These are phyloP conservation scores for Gonapodya prolifera DNA, from an alignment of 192 early-diverging fungal genomes.

Conservation along the genomic window DNA sequence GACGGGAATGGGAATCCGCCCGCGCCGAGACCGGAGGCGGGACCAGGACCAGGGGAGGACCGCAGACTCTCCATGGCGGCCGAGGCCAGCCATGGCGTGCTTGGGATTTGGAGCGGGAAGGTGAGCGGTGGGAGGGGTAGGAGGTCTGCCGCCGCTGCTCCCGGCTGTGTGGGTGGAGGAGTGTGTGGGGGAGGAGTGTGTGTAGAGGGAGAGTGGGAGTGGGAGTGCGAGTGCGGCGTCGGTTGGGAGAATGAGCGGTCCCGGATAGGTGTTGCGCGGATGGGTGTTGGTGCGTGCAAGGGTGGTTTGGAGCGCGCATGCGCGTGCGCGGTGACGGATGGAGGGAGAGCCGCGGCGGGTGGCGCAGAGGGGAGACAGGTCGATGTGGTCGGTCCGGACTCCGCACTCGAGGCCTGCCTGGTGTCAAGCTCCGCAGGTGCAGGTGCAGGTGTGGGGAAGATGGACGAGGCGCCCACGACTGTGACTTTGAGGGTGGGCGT, in stretches of 20 bases:
- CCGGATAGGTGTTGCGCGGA: neutral
- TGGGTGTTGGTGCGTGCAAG: neutral
- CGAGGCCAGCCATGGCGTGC: neutral
- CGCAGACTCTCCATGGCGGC: neutral
- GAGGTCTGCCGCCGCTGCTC: too few species aligned
- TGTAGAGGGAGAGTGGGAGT: too few species aligned
- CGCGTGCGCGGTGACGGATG: neutral
- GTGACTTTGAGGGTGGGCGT: neutral
- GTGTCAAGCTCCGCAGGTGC: neutral
- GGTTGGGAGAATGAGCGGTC: neutral
- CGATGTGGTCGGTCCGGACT: neutral
- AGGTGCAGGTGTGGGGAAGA: neutral
- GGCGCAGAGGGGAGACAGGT: neutral
- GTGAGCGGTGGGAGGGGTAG: neutral
- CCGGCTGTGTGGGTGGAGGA: too few species aligned
- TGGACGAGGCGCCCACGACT: neutral
- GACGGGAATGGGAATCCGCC: too few species aligned
- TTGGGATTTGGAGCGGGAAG: neutral
- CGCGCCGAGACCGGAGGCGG: too few species aligned
- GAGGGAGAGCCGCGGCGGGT: neutral
- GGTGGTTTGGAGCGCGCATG: neutral
- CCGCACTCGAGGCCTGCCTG: neutral
- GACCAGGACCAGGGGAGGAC: neutral
- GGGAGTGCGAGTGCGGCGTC: neutral
- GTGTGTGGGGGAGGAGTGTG: too few species aligned